Evolutionary conservation across 305 asterid genomes (phyloP).

Genomic region (Nicotiana rustica): DNA sequence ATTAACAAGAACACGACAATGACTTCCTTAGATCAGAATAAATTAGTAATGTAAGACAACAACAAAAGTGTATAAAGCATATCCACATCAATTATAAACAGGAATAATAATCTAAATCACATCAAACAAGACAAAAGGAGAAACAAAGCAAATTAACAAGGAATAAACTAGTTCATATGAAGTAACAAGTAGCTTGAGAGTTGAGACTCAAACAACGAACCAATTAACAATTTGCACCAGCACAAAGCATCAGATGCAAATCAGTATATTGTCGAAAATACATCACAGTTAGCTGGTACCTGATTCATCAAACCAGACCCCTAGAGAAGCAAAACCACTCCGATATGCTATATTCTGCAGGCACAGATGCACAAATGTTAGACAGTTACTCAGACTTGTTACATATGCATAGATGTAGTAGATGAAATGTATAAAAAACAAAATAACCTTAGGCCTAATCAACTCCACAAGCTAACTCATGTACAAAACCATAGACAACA

Average conservation of each 20-base stretch:
- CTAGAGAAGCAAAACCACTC: constrained; percentile 33
- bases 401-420: constrained; percentile 17
- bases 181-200: constrained; percentile 2
- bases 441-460: neutral
- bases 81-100: constrained; percentile 4
- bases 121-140: neutral
- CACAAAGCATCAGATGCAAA: constrained; percentile 15
- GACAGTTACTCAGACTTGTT: neutral
- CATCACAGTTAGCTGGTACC: constrained; percentile 14
- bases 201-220: neutral
- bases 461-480: neutral
- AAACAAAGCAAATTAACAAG: constrained; percentile 15
- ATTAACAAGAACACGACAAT: constrained; percentile 24
- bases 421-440: neutral
- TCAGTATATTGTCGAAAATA: neutral
- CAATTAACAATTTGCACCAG: constrained; percentile 14
- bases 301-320: constrained; percentile 36
- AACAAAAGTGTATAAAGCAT: neutral
- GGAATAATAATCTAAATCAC: neutral
- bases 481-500: constrained; percentile 12
- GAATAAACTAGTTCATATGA: constrained; percentile 4
- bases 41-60: neutral
- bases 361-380: neutral
- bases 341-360: constrained; percentile 31
- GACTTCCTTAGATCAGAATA: constrained; percentile 29